Conservation (phyloP, 305 asterid species). For the Fraxinus albicans region DNA sequence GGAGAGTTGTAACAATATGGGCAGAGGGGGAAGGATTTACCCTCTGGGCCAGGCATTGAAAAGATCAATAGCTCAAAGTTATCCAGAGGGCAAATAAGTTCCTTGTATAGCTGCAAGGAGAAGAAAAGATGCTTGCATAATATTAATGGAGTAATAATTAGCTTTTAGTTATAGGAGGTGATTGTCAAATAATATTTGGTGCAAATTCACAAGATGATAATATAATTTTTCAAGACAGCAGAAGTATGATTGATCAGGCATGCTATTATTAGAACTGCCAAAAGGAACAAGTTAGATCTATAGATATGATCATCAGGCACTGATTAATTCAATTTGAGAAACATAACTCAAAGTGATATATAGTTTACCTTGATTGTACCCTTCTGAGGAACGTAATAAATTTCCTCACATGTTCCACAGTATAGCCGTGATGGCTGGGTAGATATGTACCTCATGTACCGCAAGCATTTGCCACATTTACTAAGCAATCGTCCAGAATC, state of each 20-base stretch:
- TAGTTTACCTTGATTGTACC: constrained; percentile 73
- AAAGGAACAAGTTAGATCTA: not conserved
- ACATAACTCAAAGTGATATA: constrained; percentile 16
- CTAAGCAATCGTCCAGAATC: constrained; percentile 83
- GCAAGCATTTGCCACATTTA: constrained; percentile 88
- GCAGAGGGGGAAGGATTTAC: constrained; percentile 81
- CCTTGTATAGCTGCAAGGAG: constrained; percentile 81
- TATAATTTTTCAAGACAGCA: not conserved
- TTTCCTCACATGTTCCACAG: constrained; percentile 89
- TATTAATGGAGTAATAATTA: not conserved
- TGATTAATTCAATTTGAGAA: not conserved
- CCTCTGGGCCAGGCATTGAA: constrained; percentile 79
- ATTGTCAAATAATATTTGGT: not conserved
- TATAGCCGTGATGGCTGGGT: constrained; percentile 82
- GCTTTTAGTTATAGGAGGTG: constrained; percentile 1
- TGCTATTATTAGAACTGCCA: not conserved
- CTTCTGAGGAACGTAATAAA: constrained; percentile 83
- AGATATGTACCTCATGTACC: constrained; percentile 85
- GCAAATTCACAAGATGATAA: not conserved
- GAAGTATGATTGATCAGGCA: not conserved
- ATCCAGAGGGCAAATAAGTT: constrained; percentile 87
- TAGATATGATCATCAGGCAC: not conserved
- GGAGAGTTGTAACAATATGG: constrained; percentile 89
- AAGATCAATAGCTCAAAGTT: constrained; percentile 82
- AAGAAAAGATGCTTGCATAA: not conserved